Conservation (phyloP, 805 yeast genomes). For the Ogataea paraovalis region DNA sequence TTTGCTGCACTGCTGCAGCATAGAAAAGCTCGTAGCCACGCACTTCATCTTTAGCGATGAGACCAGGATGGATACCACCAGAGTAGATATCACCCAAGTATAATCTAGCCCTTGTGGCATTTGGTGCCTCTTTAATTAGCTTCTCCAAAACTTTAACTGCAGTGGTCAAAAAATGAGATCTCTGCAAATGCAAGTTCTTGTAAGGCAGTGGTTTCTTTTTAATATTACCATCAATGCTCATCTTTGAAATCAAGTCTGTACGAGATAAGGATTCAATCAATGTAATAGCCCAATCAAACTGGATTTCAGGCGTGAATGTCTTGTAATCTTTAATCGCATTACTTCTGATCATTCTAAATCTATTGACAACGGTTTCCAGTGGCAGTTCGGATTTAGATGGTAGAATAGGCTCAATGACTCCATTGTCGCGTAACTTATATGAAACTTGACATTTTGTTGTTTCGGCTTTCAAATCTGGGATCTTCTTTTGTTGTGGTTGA, state of each 20-base stretch:
- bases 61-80: slow-evolving; percentile 43
- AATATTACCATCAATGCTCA: slow-evolving; percentile 44
- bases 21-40: slow-evolving; percentile 59
- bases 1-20: slow-evolving; percentile 50
- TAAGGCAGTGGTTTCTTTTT: slow-evolving; percentile 35
- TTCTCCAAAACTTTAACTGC: slow-evolving; percentile 59
- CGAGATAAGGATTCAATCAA: slow-evolving; percentile 45
- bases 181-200: slow-evolving; percentile 46
- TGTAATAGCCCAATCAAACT: slow-evolving; percentile 59
- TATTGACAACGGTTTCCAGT: slow-evolving; percentile 19
- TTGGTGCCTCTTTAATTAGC: slow-evolving; percentile 42
- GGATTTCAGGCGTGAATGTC: slow-evolving; percentile 46
- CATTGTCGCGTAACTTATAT: slow-evolving; percentile 20
- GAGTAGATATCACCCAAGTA: slow-evolving; percentile 61
- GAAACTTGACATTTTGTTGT: background rate
- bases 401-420: slow-evolving; percentile 26
- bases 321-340: slow-evolving; percentile 34
- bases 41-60: slow-evolving; percentile 47
- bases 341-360: slow-evolving; percentile 30
- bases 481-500: background rate
- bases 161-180: slow-evolving; percentile 51
- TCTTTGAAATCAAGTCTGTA: slow-evolving; percentile 39
- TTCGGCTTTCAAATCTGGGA: background rate
- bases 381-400: slow-evolving; percentile 30
- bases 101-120: slow-evolving; percentile 53